Conservation (phyloP, 768 basidiomycete genomes). For the Sporobolomyces phaffii region DNA sequence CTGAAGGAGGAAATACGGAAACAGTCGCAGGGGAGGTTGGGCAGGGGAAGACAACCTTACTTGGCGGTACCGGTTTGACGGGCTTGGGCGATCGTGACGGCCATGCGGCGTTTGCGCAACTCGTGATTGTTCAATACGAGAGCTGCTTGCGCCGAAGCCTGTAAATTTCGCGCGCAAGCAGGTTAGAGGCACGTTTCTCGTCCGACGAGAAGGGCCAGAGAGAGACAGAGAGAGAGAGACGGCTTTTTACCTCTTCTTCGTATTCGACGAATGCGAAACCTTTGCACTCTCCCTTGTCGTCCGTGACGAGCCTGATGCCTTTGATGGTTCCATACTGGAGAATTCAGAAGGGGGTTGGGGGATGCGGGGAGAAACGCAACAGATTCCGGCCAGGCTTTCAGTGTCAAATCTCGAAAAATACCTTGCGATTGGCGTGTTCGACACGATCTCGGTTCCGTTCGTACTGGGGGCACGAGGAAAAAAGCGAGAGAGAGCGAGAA, state of each 20-base stretch:
- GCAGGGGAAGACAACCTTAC: constrained; percentile 51
- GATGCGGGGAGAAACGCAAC: too few relatives aligned
- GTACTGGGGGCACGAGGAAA: too few relatives aligned
- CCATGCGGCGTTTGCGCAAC: constrained; percentile 80
- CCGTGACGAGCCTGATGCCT: constrained; percentile 69
- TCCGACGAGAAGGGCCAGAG: too few relatives aligned
- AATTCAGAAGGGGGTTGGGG: neutral
- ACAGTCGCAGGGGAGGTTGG: too few relatives aligned
- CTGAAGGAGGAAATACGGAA: neutral
- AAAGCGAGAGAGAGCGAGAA: neutral
- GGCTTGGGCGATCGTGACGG: constrained; percentile 76
- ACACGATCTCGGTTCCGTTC: too few relatives aligned
- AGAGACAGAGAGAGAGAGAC: too few relatives aligned
- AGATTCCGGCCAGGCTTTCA: too few relatives aligned
- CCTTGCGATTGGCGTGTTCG: too few relatives aligned
- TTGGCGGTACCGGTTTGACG: constrained; percentile 56
- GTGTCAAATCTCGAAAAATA: neutral
- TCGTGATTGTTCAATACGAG: constrained; percentile 78
- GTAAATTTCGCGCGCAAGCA: too few relatives aligned
- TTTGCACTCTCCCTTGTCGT: constrained; percentile 63
- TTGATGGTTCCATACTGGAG: constrained; percentile 73
- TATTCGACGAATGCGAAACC: constrained; percentile 94
- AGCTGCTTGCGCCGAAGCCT: constrained; percentile 67
- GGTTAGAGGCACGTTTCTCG: too few relatives aligned
- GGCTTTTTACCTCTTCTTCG: constrained; percentile 61